phyloP scores from a whole-genome alignment of 1,284 basidiomycete genomes.

The Cryptococcus hybrid region DNA sequence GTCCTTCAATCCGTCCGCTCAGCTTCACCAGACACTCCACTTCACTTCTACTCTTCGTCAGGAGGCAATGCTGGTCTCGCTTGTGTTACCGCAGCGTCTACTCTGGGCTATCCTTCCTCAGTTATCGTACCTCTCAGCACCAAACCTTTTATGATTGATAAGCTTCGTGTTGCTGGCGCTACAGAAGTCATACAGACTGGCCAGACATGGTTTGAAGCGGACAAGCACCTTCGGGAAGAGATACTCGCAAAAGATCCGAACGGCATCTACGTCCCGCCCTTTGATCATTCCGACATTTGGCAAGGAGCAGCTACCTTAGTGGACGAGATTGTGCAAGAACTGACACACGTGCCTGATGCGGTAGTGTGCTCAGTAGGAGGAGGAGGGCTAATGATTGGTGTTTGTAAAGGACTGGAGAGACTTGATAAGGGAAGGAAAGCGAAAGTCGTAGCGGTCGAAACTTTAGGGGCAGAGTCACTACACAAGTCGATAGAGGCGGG shows the following conservation, averaged over 20 bases:
- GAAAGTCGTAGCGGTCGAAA: conserved; percentile 25
- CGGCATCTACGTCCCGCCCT: conserved; percentile 31
- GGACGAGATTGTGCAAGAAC: conserved; percentile 10
- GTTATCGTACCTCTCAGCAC: conserved; percentile 26
- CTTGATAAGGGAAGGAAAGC: not conserved
- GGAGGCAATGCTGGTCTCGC: conserved; percentile 31
- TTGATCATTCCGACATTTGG: conserved; percentile 27
- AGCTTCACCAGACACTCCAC: conserved; percentile 6
- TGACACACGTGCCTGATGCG: conserved; percentile 19
- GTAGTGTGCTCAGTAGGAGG: conserved; percentile 29
- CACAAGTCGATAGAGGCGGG: conserved; percentile 16
- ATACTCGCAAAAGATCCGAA: conserved; percentile 15
- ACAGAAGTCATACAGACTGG: conserved; percentile 22
- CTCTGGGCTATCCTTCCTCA: conserved; percentile 19
- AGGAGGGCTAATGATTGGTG: conserved; percentile 21
- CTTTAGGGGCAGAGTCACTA: conserved; percentile 26
- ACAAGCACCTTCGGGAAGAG: conserved; percentile 18
- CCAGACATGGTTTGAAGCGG: conserved; percentile 24
- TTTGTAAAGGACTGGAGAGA: conserved; percentile 11
- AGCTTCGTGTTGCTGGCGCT: conserved; percentile 21
- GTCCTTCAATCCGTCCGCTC: conserved; percentile 12
- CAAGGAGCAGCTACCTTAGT: conserved; percentile 22
- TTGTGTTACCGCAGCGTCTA: conserved; percentile 19
- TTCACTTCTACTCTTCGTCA: conserved; percentile 29
- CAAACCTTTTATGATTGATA: conserved; percentile 25